Base-by-base conservation (phyloP, 352 stramenopile species). In the Phytophthora pinifolia region DNA sequence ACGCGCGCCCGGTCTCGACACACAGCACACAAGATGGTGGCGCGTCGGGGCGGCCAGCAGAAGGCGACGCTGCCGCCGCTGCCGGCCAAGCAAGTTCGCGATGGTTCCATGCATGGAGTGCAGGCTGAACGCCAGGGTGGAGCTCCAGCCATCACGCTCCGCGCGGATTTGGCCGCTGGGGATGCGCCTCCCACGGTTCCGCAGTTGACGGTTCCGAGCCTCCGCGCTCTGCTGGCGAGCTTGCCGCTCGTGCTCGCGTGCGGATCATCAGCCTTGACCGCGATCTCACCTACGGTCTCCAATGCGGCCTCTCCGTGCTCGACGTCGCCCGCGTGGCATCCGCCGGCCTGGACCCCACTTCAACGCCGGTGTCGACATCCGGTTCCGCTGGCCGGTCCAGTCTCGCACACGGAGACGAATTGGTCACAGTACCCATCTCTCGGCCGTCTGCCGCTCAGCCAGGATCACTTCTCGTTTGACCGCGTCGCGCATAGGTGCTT, bases 401-500 rank as follows among this genome's bases (percentile, higher is more conserved):
- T 17, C n/a, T 58, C 43, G 31, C 22, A 27, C 22, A 27, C 22
- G 22, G 43, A 54, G 53, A 61, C 42, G 30, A 56, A 66, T 38
- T 60, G 35, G 51, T 52, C 45, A 39, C 36, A 18, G 39, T 39
- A 59, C 59, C 51, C 52, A 62, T 67, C 52, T 60, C 30, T 20
- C 58, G 56, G 58, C 58, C 61, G 58, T 41, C 44, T 57, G 44
- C 58, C 45, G 44, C 36, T 59, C 46, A 53, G 22, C 48, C 57
- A 53, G 35, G 52, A 57, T 64, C 61, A 72, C 55, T 72, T 62
- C 49, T 58, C 58, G 50, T 54, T 72, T 67, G 42, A 41, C 52
- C 56, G 25, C 58, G 31, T 54, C 29, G 52, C 30, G 20, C 41
- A 30, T 38, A 32, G 36, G 36, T 29, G 34, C 20, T 15, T n/a